phyloP scores from a whole-genome alignment of 2,329 filamentous ascomycete genomes.

The Alternaria postmessia region DNA sequence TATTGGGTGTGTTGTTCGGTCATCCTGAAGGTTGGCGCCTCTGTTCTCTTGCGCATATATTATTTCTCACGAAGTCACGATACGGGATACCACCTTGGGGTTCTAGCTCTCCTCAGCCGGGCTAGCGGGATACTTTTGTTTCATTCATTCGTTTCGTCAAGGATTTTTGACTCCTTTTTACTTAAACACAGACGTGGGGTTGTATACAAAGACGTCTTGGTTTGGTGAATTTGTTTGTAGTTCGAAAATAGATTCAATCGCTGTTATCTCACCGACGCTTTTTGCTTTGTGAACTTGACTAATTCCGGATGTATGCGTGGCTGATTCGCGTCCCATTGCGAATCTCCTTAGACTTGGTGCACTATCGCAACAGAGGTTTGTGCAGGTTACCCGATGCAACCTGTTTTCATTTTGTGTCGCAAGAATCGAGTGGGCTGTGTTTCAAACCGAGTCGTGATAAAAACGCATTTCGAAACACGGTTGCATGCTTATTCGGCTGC shows the following conservation, averaged over 20 bases:
- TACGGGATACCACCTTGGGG: conserved; percentile 43
- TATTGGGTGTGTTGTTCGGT: neutral
- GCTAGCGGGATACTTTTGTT: conserved; percentile 31
- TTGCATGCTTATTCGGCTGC: neutral
- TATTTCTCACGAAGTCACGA: conserved; percentile 45
- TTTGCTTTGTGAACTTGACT: neutral
- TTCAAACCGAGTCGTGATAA: conserved; percentile 1
- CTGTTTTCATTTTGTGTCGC: neutral
- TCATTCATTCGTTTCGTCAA: conserved; percentile 26
- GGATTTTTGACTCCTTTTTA: conserved; percentile 2
- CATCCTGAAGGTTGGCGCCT: conserved; percentile 16
- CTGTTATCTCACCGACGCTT: neutral
- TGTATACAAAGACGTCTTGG: conserved; percentile 10
- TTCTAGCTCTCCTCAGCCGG: conserved; percentile 20
- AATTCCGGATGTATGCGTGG: neutral
- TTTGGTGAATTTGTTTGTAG: conserved; percentile 15
- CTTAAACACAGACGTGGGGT: conserved; percentile 7
- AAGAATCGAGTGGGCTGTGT: neutral
- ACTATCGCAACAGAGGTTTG: neutral
- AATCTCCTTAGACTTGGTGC: neutral
- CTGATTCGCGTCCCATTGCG: conserved; percentile 7
- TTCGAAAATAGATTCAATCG: conserved; percentile 6
- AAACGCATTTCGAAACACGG: neutral
- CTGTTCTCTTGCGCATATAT: conserved; percentile 29
- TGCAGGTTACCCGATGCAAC: neutral